Base-by-base conservation (phyloP, 106 monocot genomes). In the Dioscorea dumetorum region DNA sequence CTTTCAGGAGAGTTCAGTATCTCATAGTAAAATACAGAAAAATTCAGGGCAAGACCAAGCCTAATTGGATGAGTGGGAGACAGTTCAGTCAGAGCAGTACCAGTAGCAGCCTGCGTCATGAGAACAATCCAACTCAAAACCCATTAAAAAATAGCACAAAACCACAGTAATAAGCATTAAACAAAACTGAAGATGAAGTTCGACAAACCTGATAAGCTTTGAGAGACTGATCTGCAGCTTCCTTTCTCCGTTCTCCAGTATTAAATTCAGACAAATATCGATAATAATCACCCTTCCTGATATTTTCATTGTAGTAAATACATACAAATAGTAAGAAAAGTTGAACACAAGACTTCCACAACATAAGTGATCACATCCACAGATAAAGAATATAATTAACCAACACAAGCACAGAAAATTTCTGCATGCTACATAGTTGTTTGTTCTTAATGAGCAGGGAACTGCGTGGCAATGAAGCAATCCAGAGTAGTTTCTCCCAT, bases 1-100 rank as follows among this genome's bases (percentile, higher is more conserved):
- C 87, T 88, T 56, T 81, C 83, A 41, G 78, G 69, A 58, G 70
- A 88, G 49, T 81, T 75, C 68, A 88, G 33, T 61, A 88, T 84
- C 77, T 88, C 87, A 75, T 88, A 88, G 67, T 84, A 84, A 49
- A 83, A 78, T 28, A 88, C 84, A 50, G 87, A 88, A 61, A 88
- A 76, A 71, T 88, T 87, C 16, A 87, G 70, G 0, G 80, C 87
- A 32, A 87, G 76, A 48, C 83, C 83, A 34, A 87, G 79, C 48
- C 87, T 71, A 17, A 88, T 64, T 21, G 83, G 80, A 63, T 88
- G 77, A 59, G 73, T 70, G 2, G 87, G 78, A 14, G 75, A 49
- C 11, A 88, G 81, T 61, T 88, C 81, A 35, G 71, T 75, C 80
- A 74, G 69, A 4, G 87, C 78, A 50, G 71, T 78, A 60, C 67